These are phyloP conservation scores for Blastomyces silverae DNA, from an alignment of 2,329 filamentous ascomycete species.

Conservation along the genomic window DNA sequence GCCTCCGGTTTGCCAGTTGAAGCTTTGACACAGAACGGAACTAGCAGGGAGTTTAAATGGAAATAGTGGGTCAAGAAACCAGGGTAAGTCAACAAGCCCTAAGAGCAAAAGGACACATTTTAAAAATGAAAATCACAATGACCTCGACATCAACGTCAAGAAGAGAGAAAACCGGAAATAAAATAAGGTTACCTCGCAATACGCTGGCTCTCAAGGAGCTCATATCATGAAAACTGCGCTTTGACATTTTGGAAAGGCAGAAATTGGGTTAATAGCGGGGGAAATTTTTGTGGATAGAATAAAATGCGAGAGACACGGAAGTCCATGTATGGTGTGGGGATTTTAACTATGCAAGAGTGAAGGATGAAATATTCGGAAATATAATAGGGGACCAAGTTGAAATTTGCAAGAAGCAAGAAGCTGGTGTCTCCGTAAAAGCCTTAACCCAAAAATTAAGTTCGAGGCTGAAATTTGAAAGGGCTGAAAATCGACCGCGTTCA, in stretches of 20 bases:
- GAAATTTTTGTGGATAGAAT: not conserved
- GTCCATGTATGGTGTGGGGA: not conserved
- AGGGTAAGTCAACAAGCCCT: not conserved
- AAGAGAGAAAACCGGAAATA: not conserved
- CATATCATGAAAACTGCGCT: constrained; percentile 1
- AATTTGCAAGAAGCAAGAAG: not conserved
- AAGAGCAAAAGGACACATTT: not conserved
- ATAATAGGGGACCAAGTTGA: not conserved
- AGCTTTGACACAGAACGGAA: not conserved
- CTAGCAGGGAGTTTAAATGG: not conserved
- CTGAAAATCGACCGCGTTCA: not conserved
- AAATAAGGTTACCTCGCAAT: constrained; percentile 13
- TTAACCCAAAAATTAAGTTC: not conserved
- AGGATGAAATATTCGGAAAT: not conserved
- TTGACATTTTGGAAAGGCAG: constrained; percentile 2
- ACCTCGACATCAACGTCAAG: constrained; percentile 6
- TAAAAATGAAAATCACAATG: not conserved
- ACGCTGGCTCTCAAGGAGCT: constrained; percentile 11
- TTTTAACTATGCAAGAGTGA: not conserved
- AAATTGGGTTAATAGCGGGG: not conserved
- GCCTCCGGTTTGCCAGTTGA: not conserved
- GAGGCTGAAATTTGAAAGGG: not conserved
- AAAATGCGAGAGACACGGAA: not conserved
- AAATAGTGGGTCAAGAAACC: constrained; percentile 1
- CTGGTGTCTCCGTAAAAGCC: not conserved